Evolutionary conservation across 169 alveolate species (phyloP).

Genomic region (Theileria equi): DNA sequence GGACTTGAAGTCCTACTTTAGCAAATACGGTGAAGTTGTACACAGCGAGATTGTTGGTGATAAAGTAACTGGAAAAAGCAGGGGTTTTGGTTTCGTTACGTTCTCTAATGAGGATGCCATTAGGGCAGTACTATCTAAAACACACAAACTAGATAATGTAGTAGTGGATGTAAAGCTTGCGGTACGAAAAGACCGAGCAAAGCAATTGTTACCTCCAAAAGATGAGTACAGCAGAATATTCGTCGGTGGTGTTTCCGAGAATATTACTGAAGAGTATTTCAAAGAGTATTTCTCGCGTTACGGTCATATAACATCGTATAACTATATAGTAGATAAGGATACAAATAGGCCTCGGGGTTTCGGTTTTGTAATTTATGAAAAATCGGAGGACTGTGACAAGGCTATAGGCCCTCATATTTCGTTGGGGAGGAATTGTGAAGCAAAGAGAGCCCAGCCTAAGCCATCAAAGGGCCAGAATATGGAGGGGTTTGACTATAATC

Average conservation of each 20-base stretch:
- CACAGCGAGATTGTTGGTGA: conserved; percentile 71
- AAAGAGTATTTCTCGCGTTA: conserved; percentile 78
- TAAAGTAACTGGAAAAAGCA: conserved; percentile 82
- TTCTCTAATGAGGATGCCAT: conserved; percentile 67
- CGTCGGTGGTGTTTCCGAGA: conserved; percentile 89
- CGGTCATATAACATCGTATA: conserved; percentile 85
- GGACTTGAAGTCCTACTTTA: conserved; percentile 63
- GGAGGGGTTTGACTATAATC: conserved; percentile 27
- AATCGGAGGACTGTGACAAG: conserved; percentile 75
- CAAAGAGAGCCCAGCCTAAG: conserved; percentile 85
- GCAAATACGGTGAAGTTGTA: conserved; percentile 67
- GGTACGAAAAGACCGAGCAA: conserved; percentile 70
- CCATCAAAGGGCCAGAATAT: conserved; percentile 10
- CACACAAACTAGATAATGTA: conserved; percentile 77
- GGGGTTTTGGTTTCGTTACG: conserved; percentile 92
- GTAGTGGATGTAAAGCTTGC: conserved; percentile 65
- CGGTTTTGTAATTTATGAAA: conserved; percentile 85
- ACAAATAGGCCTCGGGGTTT: conserved; percentile 89
- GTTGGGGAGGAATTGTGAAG: conserved; percentile 86
- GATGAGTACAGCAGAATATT: conserved; percentile 77
- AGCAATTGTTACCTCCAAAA: conserved; percentile 69
- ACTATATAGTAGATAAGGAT: conserved; percentile 79
- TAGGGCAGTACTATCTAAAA: conserved; percentile 66
- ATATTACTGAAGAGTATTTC: conserved; percentile 73
- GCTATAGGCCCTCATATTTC: conserved; percentile 78